phyloP scores from a whole-genome alignment of 2,329 filamentous ascomycete species.

The Rosellinia necatrix region DNA sequence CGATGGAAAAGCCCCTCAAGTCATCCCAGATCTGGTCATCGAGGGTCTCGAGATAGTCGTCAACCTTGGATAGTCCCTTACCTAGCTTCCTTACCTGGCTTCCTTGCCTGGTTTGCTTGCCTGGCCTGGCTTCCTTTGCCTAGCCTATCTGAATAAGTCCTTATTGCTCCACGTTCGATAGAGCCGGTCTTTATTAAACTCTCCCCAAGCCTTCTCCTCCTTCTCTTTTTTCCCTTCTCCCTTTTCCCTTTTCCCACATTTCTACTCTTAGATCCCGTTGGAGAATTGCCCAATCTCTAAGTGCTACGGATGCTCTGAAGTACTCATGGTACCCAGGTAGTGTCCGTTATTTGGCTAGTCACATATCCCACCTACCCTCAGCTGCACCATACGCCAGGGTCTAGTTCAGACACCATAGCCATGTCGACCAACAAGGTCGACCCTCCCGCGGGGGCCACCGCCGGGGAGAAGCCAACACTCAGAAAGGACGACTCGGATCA shows the following conservation, averaged over 20 bases:
- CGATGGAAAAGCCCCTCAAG: too few relatives aligned
- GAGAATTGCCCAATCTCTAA: neutral
- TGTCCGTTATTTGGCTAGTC: neutral
- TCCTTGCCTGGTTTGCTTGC: too few relatives aligned
- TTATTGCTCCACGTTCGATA: neutral
- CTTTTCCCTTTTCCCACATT: neutral
- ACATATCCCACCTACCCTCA: neutral
- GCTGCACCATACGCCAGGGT: neutral
- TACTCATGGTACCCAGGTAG: neutral
- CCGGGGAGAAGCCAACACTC: neutral
- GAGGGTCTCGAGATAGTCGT: neutral
- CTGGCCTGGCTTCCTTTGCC: too few relatives aligned
- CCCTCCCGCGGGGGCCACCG: neutral
- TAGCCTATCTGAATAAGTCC: too few relatives aligned
- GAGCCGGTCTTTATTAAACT: constrained; percentile 10
- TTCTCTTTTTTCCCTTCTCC: neutral
- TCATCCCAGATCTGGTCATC: neutral
- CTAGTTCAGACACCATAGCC: neutral
- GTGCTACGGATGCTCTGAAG: neutral
- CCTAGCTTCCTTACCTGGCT: too few relatives aligned
- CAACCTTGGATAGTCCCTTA: neutral
- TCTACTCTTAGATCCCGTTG: neutral
- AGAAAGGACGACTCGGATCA: constrained; percentile 35
- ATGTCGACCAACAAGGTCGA: constrained; percentile 14
- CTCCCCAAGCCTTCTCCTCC: neutral